Conservation (phyloP, 306 rosid genomes). For the Citrullus mucosospermus region DNA sequence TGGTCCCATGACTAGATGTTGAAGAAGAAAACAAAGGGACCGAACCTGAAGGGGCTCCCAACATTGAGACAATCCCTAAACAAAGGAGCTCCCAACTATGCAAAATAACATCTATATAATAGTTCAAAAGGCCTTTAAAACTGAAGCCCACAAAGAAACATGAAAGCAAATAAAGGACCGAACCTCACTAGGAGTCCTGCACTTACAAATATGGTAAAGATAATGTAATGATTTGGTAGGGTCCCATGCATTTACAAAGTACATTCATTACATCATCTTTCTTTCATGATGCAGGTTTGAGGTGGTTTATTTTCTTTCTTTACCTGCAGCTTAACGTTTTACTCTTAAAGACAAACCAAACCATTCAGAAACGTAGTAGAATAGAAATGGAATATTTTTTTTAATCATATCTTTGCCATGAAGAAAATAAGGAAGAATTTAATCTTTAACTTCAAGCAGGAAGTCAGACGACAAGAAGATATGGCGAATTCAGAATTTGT, state of each 20-base stretch:
- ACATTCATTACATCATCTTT: background rate
- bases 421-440: background rate
- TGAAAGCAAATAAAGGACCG: too few species aligned
- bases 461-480: background rate
- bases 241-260: background rate
- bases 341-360: background rate
- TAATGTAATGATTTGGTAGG: too few species aligned
- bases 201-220: background rate
- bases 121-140: too few species aligned
- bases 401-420: background rate
- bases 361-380: background rate
- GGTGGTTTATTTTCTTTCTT: background rate
- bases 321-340: background rate
- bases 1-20: background rate
- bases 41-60: too few species aligned
- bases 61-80: too few species aligned
- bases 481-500: background rate
- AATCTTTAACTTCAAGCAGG: background rate
- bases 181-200: too few species aligned
- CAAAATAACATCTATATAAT: too few species aligned
- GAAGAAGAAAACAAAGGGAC: background rate
- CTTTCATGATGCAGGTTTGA: background rate
- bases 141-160: too few species aligned
- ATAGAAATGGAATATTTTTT: background rate
- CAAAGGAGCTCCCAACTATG: too few species aligned